Evolutionary conservation across 192 early-diverging fungal species (phyloP), one percentile per base, ranked within the genome.

Genomic region (Mortierella alpina): DNA sequence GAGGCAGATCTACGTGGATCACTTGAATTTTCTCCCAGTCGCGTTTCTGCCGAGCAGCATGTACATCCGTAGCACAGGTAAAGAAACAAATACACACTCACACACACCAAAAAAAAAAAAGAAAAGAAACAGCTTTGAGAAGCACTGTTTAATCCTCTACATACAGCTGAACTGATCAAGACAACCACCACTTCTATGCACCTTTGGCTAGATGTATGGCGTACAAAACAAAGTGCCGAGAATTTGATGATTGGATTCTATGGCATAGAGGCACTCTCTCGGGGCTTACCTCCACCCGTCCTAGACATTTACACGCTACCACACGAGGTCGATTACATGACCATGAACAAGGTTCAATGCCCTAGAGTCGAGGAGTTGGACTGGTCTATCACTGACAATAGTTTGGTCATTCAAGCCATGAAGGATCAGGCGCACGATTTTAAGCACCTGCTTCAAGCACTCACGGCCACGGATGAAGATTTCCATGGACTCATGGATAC

Each of bases 231-330:
- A 39, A 76, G 74, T 20, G 74, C 66, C 1, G 67, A 68, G 15
- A 76, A 54, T 13, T 31, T 76, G 14, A 65, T 76, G n/a, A 45
- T 48, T 11, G 74, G 74, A 20, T 39, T 76, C 13, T 76, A 69
- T 41, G 39, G 45, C 12, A 23, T 22, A 7, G 44, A 50, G 3
- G 44, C 58, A 5, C 11, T 6, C 1, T 17, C 47, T 9, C 31
- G n/a, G 13, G 61, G 17, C 42, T 8, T 5, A 6, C 50, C 52
- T 31, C 45, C 58, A 5, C 54, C 66, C 20, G 0, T 23, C 14
- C 46, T 66, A 6, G 39, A 53, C 0, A 51, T 69, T 23, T 31
- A 63, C 1, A 56, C 53, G 7, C 50, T 63, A 0, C 66, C 74
- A 15, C 7, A 9, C 6, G 45, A 61, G 9, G 18, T 69, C 14